Conservation (phyloP, 2,329 filamentous ascomycete genomes). For the Colletotrichum sp. region DNA sequence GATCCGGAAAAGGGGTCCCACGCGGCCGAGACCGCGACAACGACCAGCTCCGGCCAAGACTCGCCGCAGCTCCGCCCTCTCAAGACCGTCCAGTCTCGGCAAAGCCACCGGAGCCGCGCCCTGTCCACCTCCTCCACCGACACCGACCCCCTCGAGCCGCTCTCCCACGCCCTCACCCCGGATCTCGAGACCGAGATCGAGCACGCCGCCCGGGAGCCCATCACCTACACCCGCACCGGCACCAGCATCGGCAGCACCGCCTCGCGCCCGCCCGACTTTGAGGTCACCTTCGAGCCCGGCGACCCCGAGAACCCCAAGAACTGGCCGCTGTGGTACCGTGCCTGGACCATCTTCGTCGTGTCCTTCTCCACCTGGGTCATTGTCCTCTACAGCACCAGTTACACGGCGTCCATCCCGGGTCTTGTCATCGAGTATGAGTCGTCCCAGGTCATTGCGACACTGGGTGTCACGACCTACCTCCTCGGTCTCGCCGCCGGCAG, state of each 20-base stretch:
- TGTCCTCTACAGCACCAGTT: constrained; percentile 81
- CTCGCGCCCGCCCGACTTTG: constrained; percentile 64
- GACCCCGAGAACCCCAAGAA: constrained; percentile 71
- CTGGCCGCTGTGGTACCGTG: constrained; percentile 62
- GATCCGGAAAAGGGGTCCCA: constrained; percentile 16
- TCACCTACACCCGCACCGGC: constrained; percentile 40
- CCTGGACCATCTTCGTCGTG: constrained; percentile 49
- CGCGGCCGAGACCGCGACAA: constrained; percentile 5
- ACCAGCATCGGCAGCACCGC: constrained; percentile 44
- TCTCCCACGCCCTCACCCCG: constrained; percentile 43
- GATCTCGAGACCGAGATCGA: constrained; percentile 44
- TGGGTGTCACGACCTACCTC: constrained; percentile 82
- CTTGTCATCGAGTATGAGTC: constrained; percentile 72
- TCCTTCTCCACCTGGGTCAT: constrained; percentile 53
- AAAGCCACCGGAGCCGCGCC: constrained; percentile 6
- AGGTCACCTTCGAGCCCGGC: constrained; percentile 73
- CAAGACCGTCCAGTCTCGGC: constrained; percentile 3
- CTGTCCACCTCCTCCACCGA: constrained; percentile 12
- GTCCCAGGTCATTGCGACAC: constrained; percentile 65
- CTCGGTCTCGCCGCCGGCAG: constrained; percentile 75
- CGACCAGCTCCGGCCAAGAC: constrained; percentile 9
- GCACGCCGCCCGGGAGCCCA: constrained; percentile 43
- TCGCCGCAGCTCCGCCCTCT: constrained; percentile 7
- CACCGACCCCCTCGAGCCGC: constrained; percentile 29
- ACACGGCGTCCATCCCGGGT: constrained; percentile 74